Base-by-base conservation (phyloP, 73 alveolate species). In the Loxodes magnus region DNA sequence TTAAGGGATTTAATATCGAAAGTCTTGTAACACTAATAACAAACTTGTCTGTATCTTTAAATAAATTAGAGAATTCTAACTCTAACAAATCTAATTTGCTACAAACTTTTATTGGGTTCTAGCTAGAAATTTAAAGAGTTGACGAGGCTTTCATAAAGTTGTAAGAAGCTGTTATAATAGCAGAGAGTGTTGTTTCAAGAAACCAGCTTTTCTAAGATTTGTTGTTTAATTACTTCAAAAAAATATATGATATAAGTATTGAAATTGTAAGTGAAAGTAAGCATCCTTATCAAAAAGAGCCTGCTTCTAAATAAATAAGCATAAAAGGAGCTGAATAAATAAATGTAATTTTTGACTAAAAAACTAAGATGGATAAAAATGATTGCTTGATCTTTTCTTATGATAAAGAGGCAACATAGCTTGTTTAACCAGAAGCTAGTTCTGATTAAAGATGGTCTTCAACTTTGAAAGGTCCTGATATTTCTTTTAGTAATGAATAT, bases 211-310 rank as follows among this genome's bases (percentile, higher is more conserved):
- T 44, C 5, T 36, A 44, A 4, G 7, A 4, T 6, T 44, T 44
- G 9, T 19, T 44, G 24, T 44, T 44, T 19, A 46, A 44, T 14
- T 5, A 6, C 24, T 44, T 44, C 51, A 19, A 44, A 19, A 44
- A 7, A 4, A 20, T 16, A 21, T 5, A 21, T 5, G 5, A 7
- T 6, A 5, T 6, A 19, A 5, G 15, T 6, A 4, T 44, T 21
- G 58, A 14, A 4, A 44, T 6, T 21, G 6, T 19, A 6, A 21
- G 6, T 19, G 58, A 44, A 44, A 5, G 51, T 5, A 6, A 44
- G 20, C 58, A 44, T 20, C 58, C 58, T 14, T 44, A 44, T 19
- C 10, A 9, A 6, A 6, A 46, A 44, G 52, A 44, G 24, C 9
- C 15, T 5, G 6, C 9, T 5, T 5, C 5, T 4, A 46, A 44